phyloP scores from a whole-genome alignment of 1,139 yeast genomes.

The Sugiyamaella grinbergsii region DNA sequence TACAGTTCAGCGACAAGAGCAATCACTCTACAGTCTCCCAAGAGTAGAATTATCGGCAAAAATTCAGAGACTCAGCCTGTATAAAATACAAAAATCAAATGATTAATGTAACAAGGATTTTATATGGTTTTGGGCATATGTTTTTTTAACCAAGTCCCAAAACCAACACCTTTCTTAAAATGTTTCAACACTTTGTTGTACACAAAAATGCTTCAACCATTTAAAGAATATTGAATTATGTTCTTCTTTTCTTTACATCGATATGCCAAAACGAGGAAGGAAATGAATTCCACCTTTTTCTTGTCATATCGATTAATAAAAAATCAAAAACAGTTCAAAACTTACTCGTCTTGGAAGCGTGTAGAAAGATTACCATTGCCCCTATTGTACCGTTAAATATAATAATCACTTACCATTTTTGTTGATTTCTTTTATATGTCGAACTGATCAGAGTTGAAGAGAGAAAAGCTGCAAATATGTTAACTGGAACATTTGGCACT shows the following conservation, averaged over 20 bases:
- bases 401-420: slow-evolving; percentile 15
- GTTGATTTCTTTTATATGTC: slow-evolving; percentile 17
- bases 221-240: slow-evolving; percentile 8
- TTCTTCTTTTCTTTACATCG: slow-evolving; percentile 8
- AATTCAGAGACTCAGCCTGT: slow-evolving; percentile 32
- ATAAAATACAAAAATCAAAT: slow-evolving; percentile 6
- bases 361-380: slow-evolving; percentile 20
- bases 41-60: slow-evolving; percentile 21
- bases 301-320: neutral
- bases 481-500: neutral
- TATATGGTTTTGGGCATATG: slow-evolving; percentile 2
- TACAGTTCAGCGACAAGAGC: slow-evolving; percentile 21
- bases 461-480: neutral
- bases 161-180: slow-evolving; percentile 12
- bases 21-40: slow-evolving; percentile 42
- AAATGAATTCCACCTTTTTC: too few species aligned
- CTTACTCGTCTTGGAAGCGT: slow-evolving; percentile 17
- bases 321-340: slow-evolving; percentile 11
- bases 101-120: slow-evolving; percentile 12
- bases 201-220: neutral
- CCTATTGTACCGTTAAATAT: slow-evolving; percentile 6
- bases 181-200: too few species aligned
- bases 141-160: neutral
- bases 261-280: neutral
- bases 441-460: slow-evolving; percentile 18